Conservation (phyloP, 1,139 yeast genomes). For the Spathaspora sp. region DNA sequence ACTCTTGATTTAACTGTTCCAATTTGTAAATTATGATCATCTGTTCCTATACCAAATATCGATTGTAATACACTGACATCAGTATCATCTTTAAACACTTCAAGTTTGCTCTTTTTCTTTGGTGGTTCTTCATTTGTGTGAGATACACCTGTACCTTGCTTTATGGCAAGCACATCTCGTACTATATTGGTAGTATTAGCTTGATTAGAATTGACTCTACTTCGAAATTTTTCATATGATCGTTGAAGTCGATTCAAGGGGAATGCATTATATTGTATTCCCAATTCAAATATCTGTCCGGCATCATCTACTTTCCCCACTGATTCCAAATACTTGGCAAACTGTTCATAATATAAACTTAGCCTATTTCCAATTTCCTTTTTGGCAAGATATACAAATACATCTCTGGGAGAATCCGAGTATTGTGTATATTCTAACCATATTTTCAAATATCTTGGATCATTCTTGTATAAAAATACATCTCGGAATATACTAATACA, state of each 20-base stretch:
- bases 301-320: conserved; percentile 59
- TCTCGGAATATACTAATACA: conserved; percentile 74
- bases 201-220: conserved; percentile 5
- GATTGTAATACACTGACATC: conserved; percentile 30
- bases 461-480: conserved; percentile 68
- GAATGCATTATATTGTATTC: conserved; percentile 60
- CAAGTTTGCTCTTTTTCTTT: conserved; percentile 27
- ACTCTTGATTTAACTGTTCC: conserved; percentile 52
- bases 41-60: conserved; percentile 24
- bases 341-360: conserved; percentile 78
- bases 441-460: conserved; percentile 71
- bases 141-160: conserved; percentile 23
- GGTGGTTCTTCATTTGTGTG: conserved; percentile 8
- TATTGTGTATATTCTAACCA: conserved; percentile 79
- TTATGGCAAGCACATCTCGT: conserved; percentile 23
- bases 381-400: conserved; percentile 70
- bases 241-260: conserved; percentile 58
- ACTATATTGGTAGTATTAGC: conserved; percentile 7
- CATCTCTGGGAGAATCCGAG: conserved; percentile 70
- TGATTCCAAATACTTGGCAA: conserved; percentile 65
- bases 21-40: conserved; percentile 25
- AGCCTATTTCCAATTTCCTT: conserved; percentile 69
- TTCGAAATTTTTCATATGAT: conserved; percentile 47
- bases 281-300: conserved; percentile 57
- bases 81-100: conserved; percentile 29